Evolutionary conservation across 345 rosid genomes (phyloP).

Genomic region (Eucalyptus pauciflora): DNA sequence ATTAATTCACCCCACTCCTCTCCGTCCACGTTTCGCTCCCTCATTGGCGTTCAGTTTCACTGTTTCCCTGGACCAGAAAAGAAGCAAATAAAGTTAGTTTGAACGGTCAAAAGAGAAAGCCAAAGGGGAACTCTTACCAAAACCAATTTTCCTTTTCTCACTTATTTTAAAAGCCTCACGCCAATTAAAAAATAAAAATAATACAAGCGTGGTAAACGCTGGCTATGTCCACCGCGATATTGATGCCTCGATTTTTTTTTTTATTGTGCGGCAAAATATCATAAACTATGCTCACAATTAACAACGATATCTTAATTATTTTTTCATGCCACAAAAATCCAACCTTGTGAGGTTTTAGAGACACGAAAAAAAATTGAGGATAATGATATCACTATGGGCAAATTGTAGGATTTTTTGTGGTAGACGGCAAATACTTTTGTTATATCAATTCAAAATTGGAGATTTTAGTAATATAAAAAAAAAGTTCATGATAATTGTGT

Average conservation of each 20-base stretch:
- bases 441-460: fast-evolving
- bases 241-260: neutral
- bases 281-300: neutral
- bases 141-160: neutral
- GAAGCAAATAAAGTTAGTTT: neutral
- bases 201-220: neutral
- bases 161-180: neutral
- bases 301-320: neutral
- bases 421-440: neutral
- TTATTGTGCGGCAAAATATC: neutral
- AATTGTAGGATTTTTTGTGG: neutral
- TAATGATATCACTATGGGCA: too few species aligned
- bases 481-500: neutral
- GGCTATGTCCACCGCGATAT: neutral
- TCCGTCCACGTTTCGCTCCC: neutral
- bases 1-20: neutral
- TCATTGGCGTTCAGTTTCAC: neutral
- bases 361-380: neutral
- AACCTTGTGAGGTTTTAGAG: too few species aligned
- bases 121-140: neutral
- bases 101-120: neutral
- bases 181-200: neutral
- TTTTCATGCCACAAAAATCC: neutral
- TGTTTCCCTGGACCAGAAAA: neutral
- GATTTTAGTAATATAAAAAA: neutral